These are phyloP conservation scores for Didymella arachidicola DNA, from an alignment of 2,329 filamentous ascomycete species.

Conservation along the genomic window DNA sequence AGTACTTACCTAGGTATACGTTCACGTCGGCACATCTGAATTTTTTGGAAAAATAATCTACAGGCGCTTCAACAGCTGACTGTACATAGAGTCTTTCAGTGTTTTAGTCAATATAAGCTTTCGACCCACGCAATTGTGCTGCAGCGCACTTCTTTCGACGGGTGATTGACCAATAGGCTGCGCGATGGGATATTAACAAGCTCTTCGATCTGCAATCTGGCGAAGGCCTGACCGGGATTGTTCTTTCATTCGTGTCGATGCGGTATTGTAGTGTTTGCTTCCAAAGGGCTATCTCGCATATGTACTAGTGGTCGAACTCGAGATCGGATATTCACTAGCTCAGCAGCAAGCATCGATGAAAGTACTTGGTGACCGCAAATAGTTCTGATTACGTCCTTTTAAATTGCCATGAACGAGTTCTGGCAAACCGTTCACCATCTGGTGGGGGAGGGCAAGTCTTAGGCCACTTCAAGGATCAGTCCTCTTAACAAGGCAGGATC, in stretches of 20 bases:
- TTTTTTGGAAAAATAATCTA: constrained; percentile 16
- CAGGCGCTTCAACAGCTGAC: constrained; percentile 17
- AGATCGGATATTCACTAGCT: constrained; percentile 8
- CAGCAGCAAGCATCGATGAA: constrained; percentile 11
- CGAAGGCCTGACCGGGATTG: constrained; percentile 20
- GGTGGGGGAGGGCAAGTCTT: constrained; percentile 1
- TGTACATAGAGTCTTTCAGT: constrained; percentile 16
- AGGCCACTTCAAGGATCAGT: background rate
- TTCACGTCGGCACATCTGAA: constrained; percentile 11
- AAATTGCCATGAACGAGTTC: background rate
- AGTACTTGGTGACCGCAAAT: constrained; percentile 12
- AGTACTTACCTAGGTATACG: constrained; percentile 6
- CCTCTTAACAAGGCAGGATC: background rate
- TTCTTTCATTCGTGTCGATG: constrained; percentile 19
- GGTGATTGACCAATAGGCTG: constrained; percentile 1
- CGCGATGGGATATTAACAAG: constrained; percentile 19
- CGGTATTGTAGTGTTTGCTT: constrained; percentile 19
- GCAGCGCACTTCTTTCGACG: constrained; percentile 23
- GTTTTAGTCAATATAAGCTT: constrained; percentile 25
- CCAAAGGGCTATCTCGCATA: constrained; percentile 14
- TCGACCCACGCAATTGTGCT: constrained; percentile 20
- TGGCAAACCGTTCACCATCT: constrained; percentile 9
- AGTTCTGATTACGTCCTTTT: constrained; percentile 1
- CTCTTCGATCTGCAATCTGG: constrained; percentile 2
- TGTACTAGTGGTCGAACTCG: constrained; percentile 14